Base-by-base conservation (phyloP, 768 basidiomycete genomes). In the Tylopilus cervinicoccineus region DNA sequence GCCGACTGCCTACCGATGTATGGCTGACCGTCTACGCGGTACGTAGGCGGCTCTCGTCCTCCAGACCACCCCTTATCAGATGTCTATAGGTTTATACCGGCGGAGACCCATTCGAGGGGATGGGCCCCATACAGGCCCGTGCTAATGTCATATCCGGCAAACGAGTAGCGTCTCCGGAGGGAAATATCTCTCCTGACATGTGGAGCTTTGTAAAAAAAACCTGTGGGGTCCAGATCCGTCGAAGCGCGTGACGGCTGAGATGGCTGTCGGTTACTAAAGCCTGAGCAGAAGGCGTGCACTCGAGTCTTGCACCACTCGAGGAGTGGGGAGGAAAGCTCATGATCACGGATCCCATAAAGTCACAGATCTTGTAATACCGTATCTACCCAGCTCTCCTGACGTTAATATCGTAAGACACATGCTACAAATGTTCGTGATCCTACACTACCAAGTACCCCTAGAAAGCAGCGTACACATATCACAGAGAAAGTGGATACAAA, bases 21-120 rank as follows among this genome's bases (percentile, higher is more conserved):
- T 52, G 70, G 62, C 22, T 74, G 71, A 71, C 72, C 2, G 69
- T 69, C 33, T 74, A 72, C 28, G 69, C 62, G 59, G 71, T 69
- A 43, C 11, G 64, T 53, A 6, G 17, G n/a, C 27, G 6, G n/a
- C 2, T 20, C 24, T 34, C 23, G 20, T 27, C 17, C 9, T 40
- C n/a, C 27, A 3, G 34, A 32, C 20, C 14, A 27, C 11, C 0
- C 7, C 31, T 53, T n/a, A 45, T 42, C 24, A 0, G 8, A 12
- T 27, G 7, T 28, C 22, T 9, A 22, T 38, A 63, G 62, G 45
- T 36, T 16, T 65, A 63, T 43, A 48, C 55, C 7, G 48, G 43
- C n/a, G 45, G 9, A 24, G 37, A 28, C 16, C 61, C 60, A 3
- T 55, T 62, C 31, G 0, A 33, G 2, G 24, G 23, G 5, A 16